Conservation (phyloP, 331 rosid species). For the Quercus phellos region DNA sequence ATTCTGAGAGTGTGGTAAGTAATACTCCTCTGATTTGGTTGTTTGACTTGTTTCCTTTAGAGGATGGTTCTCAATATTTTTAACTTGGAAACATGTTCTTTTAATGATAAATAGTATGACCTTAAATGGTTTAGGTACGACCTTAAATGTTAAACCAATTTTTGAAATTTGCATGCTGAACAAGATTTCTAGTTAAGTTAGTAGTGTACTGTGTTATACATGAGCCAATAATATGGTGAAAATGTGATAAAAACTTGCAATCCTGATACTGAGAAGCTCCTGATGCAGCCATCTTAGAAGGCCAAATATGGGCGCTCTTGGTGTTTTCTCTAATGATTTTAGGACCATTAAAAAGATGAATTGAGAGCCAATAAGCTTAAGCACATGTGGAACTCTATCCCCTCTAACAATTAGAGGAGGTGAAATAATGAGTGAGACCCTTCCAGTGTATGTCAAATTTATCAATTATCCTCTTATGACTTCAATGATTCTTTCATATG, state of each 20-base stretch:
- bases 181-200: not conserved
- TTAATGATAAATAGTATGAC: too few species aligned
- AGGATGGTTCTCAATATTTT: conserved; percentile 6
- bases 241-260: not conserved
- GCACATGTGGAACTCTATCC: too few species aligned
- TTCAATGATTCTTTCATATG: too few species aligned
- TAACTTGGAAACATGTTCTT: not conserved
- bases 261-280: not conserved
- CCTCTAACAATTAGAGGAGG: too few species aligned
- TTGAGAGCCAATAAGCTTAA: not conserved
- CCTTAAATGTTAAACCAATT: not conserved
- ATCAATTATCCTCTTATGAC: too few species aligned
- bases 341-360: not conserved
- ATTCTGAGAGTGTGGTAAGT: conserved; percentile 93
- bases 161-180: not conserved
- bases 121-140: not conserved
- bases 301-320: not conserved
- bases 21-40: conserved; percentile 14
- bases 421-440: too few species aligned
- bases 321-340: too few species aligned
- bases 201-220: not conserved
- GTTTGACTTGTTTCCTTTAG: not conserved
- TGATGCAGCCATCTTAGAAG: not conserved
- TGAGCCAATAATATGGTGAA: not conserved
- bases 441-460: too few species aligned